These are phyloP conservation scores for Exophiala mesophila DNA, from an alignment of 2,329 filamentous ascomycete genomes.

Conservation along the genomic window DNA sequence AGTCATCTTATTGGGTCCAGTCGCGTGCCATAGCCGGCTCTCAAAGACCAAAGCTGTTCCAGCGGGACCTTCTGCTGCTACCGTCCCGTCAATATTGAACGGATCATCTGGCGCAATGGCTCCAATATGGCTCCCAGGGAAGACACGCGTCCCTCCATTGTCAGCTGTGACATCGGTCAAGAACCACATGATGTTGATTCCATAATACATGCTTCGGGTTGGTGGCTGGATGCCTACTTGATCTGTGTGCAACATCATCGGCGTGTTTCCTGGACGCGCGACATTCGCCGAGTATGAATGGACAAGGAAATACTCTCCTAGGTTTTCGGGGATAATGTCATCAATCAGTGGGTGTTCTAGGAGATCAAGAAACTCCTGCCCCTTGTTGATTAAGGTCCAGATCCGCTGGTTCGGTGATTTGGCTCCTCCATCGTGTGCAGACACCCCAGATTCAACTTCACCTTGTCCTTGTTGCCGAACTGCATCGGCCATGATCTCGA, in stretches of 20 bases:
- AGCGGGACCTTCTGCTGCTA: constrained; percentile 13
- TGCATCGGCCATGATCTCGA: constrained; percentile 1
- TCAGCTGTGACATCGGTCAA: constrained; percentile 11
- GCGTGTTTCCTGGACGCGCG: constrained; percentile 12
- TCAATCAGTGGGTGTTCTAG: constrained; percentile 15
- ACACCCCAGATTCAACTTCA: constrained; percentile 7
- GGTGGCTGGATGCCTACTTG: constrained; percentile 15
- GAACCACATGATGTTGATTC: constrained; percentile 17
- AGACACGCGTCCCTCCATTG: constrained; percentile 13
- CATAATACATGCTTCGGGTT: constrained; percentile 6
- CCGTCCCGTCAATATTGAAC: constrained; percentile 12
- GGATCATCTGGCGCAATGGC: constrained; percentile 12
- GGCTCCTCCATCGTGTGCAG: constrained; percentile 6
- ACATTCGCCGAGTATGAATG: constrained; percentile 16
- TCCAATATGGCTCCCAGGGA: constrained; percentile 15
- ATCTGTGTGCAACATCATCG: constrained; percentile 17
- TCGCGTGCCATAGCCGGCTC: constrained; percentile 17
- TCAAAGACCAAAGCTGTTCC: constrained; percentile 17
- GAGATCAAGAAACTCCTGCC: constrained; percentile 13
- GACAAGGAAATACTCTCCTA: constrained; percentile 10
- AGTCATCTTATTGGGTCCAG: constrained; percentile 17
- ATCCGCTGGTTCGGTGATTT: constrained; percentile 13
- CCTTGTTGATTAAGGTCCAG: constrained; percentile 16
- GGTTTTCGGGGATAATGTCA: constrained; percentile 12
- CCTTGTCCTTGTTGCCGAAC: constrained; percentile 9